phyloP scores from a whole-genome alignment of 306 rosid species.

The Hippophae rhamnoides region DNA sequence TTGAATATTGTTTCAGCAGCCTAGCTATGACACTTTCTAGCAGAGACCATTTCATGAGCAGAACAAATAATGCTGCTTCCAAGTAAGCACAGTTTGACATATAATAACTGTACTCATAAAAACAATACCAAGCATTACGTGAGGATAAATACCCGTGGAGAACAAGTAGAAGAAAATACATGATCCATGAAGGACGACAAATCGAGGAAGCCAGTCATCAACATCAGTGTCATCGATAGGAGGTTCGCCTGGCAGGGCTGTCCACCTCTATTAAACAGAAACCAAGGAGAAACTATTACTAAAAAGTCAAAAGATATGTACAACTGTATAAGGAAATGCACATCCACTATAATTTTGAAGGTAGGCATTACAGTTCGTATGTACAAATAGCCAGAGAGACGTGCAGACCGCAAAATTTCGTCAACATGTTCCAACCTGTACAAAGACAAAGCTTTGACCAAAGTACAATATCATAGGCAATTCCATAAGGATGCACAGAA shows the following conservation, averaged over 20 bases:
- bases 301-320: neutral
- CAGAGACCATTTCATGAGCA: too few relatives aligned
- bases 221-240: conserved; percentile 65
- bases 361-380: conserved; percentile 59
- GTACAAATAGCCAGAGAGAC: conserved; percentile 67
- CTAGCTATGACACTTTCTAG: too few relatives aligned
- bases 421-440: conserved; percentile 77
- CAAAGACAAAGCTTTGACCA: neutral
- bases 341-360: conserved; percentile 6
- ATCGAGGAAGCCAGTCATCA: conserved; percentile 95
- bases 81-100: neutral
- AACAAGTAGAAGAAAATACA: conserved; percentile 62
- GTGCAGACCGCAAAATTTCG: conserved; percentile 74
- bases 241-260: conserved; percentile 78
- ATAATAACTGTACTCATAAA: neutral
- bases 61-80: too few relatives aligned
- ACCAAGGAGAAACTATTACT: conserved; percentile 9
- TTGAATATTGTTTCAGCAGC: too few relatives aligned
- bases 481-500: neutral
- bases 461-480: neutral
- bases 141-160: conserved; percentile 47
- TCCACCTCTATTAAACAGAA: conserved; percentile 53
- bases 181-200: conserved; percentile 64
- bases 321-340: conserved; percentile 8
- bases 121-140: too few relatives aligned